Base-by-base conservation (phyloP, 2,329 filamentous ascomycete genomes). In the Scedosporium dehoogii region DNA sequence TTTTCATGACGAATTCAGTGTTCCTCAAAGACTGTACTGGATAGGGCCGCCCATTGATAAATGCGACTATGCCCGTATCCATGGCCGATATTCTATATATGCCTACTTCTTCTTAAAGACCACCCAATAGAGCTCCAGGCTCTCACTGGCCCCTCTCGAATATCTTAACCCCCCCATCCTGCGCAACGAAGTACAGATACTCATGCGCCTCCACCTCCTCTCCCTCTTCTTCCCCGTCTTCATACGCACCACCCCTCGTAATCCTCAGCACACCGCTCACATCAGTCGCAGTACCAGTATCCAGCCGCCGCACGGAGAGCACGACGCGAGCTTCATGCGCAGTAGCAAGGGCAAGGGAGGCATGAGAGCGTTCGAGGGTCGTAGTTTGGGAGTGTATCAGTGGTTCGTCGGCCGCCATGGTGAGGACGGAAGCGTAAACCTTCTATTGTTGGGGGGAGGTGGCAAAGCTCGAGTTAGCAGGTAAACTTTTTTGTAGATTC, bases 211-310 rank as follows among this genome's bases (percentile, higher is more conserved):
- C 81, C 1, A 77, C 69, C 23, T 65, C 68, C 33, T 60, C 66
- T 29, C 70, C 69, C 9, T 66, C 63, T 60, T 65, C 56, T 64
- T 64, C 69, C 23, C 65, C 63, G 60, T 65, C 56, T 61, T 60
- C 59, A 27, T 29, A 53, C 23, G 42, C 59, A 16, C 73, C 76
- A 3, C 86, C 86, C 55, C 81, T 79, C 18, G 89, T 92, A 59
- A 94, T 80, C 67, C 92, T 83, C 65, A 97, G 70, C 53, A 96
- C 91, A 2, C 93, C 93, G 74, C 90, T 96, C 38, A 97, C 90
- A 74, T 97, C 93, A 71, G 83, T 87, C 65, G 93, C 92, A n/a
- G 87, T 86, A 0, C 93, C 93, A 0, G 92, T 96, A 70, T 96
- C 92, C 64, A 97, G 74, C 69, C 87, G 81, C 60, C 92, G 80